Conservation (phyloP, 169 alveolate genomes). For the Haemoproteus tartakovskyi region DNA sequence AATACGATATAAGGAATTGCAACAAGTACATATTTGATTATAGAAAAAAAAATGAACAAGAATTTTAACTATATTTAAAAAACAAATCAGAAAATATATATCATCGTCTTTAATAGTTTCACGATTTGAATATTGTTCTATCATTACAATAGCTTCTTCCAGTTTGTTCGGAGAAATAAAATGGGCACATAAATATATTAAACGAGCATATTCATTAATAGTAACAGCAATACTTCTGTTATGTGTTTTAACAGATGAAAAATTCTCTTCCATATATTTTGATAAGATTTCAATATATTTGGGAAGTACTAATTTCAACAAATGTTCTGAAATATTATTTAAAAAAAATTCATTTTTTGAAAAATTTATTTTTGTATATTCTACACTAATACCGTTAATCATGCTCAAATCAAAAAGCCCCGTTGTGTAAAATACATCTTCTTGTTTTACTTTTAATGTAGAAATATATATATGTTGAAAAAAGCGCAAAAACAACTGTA, state of each 20-base stretch:
- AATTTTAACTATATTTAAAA: conserved; percentile 29
- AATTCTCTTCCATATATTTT: conserved; percentile 16
- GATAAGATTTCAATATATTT: conserved; percentile 19
- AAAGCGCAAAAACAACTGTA: conserved; percentile 23
- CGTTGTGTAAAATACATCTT: too few species aligned
- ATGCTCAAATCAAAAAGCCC: too few species aligned
- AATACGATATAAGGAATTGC: too few species aligned
- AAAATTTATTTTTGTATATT: conserved; percentile 38
- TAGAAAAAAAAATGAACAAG: conserved; percentile 35
- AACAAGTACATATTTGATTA: conserved; percentile 21
- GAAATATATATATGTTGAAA: conserved; percentile 15
- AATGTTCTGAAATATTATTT: conserved; percentile 28
- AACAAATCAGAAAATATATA: conserved; percentile 27
- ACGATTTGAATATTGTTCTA: too few species aligned
- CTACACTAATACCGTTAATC: background rate
- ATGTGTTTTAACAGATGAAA: background rate
- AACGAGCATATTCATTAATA: conserved; percentile 12
- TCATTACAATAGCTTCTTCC: too few species aligned
- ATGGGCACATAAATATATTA: conserved; percentile 21
- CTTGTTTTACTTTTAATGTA: conserved; percentile 15
- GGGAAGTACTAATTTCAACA: conserved; percentile 47
- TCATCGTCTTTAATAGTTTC: too few species aligned
- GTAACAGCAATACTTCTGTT: too few species aligned
- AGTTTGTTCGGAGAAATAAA: too few species aligned
- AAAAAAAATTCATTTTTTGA: conserved; percentile 51